Evolutionary conservation across 1,284 basidiomycete species (phyloP).

Genomic region (Pseudozyma flocculosa): DNA sequence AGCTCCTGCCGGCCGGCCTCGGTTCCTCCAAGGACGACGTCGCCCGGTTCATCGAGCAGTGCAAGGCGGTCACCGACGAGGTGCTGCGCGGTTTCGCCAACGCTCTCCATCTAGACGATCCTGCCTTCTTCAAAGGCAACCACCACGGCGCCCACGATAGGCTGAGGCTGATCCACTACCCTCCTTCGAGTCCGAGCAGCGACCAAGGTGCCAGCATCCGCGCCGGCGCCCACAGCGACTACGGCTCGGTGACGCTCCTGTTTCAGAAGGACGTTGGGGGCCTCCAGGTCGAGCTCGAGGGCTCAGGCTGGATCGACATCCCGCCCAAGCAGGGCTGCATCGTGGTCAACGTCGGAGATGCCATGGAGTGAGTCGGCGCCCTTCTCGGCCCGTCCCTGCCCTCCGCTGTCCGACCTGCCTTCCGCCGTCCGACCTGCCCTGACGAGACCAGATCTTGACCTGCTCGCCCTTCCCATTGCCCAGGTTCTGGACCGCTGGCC

Average conservation of each 20-base stretch:
- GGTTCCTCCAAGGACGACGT: slow-evolving; percentile 9
- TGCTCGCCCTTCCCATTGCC: background rate
- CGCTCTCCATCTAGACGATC: slow-evolving; percentile 23
- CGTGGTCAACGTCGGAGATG: slow-evolving; percentile 79
- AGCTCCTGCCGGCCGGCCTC: slow-evolving; percentile 25
- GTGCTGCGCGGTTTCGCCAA: slow-evolving; percentile 36
- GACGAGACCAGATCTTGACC: background rate
- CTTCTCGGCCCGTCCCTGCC: background rate
- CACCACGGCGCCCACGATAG: slow-evolving; percentile 41
- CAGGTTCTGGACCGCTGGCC: slow-evolving; percentile 41
- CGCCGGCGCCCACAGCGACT: slow-evolving; percentile 64
- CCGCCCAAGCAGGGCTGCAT: slow-evolving; percentile 76
- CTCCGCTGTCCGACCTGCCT: background rate
- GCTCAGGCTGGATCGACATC: slow-evolving; percentile 66
- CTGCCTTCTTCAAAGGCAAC: slow-evolving; percentile 17
- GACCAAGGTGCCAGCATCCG: slow-evolving; percentile 21
- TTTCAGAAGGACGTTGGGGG: slow-evolving; percentile 85
- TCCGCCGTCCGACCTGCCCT: too few species aligned
- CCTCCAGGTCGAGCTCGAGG: slow-evolving; percentile 65
- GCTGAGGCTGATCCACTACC: slow-evolving; percentile 47
- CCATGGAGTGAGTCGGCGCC: slow-evolving; percentile 60
- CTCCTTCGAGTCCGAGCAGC: slow-evolving; percentile 14
- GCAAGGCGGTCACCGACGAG: slow-evolving; percentile 23
- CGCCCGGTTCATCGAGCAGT: slow-evolving; percentile 26
- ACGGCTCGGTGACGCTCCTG: slow-evolving; percentile 77